A percentile compares a stretch with the other conserved stretches of the same genome.
Conservation (phyloP, 1,139 yeast genomes). For the Debaryomyces nepalensis region DNA sequence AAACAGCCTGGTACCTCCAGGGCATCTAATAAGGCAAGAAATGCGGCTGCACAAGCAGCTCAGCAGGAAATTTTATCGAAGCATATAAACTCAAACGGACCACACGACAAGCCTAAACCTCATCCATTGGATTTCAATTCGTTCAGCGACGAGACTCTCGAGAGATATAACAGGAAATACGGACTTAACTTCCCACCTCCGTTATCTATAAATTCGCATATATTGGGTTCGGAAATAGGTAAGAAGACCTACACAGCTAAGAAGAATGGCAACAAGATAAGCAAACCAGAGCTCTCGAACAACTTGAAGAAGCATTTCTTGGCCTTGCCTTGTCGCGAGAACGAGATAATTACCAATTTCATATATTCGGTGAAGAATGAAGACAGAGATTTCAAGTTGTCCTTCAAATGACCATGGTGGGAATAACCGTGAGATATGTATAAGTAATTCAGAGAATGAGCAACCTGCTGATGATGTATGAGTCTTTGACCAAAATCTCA, state of each 20-base stretch:
- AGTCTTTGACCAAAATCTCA: too few relatives aligned
- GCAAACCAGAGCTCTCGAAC: slow-evolving; percentile 58
- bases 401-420: slow-evolving; percentile 28
- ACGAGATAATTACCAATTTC: slow-evolving; percentile 78
- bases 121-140: slow-evolving; percentile 66
- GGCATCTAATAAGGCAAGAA: slow-evolving; percentile 56
- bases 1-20: slow-evolving; percentile 35
- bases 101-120: slow-evolving; percentile 51
- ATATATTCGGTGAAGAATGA: slow-evolving; percentile 75
- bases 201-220: slow-evolving; percentile 60
- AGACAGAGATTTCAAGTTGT: slow-evolving; percentile 51
- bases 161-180: slow-evolving; percentile 61
- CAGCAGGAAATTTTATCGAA: slow-evolving; percentile 62
- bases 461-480: too few relatives aligned
- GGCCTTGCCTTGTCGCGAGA: slow-evolving; percentile 67
- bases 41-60: slow-evolving; percentile 59
- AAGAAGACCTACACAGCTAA: slow-evolving; percentile 59
- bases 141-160: slow-evolving; percentile 56
- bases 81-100: slow-evolving; percentile 68
- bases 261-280: slow-evolving; percentile 42
- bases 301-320: slow-evolving; percentile 66
- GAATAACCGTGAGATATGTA: too few relatives aligned
- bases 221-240: slow-evolving; percentile 67
- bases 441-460: too few relatives aligned
- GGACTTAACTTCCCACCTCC: slow-evolving; percentile 54